Base-by-base conservation (phyloP, 2,329 filamentous ascomycete genomes). In the Truncatella angustata region DNA sequence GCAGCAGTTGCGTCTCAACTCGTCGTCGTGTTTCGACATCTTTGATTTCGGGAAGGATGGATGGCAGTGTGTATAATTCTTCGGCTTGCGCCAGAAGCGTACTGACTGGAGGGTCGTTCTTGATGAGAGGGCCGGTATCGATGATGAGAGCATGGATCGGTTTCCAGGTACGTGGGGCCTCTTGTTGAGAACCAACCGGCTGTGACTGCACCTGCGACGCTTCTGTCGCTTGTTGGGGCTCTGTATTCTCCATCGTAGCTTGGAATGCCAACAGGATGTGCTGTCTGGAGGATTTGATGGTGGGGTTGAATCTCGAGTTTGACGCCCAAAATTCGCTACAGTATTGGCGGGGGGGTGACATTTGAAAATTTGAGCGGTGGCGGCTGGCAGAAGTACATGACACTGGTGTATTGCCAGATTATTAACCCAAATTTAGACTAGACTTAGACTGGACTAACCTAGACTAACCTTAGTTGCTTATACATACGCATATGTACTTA, bases 61-160 rank as follows among this genome's bases (percentile, higher is more conserved):
- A 86, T 0, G 92, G 91, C 0, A 93, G 88, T 1, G 91, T 97
- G 63, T 91, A 84, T 37, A 97, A 79, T 54, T 80, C 76, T 63
- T 94, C 86, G 44, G 91, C 86, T 66, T 90, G 85, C 34, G 82
- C 80, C 48, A 96, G 76, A 10, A 99, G 83, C 0, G 88, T 90
- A 42, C 90, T 95, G 21, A 94, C 83, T 10, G 90, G 78, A 11
- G 93, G 91, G 58, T 94, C 87, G 73, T 97, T 97, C 67, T 93
- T 93, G 69, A 99, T 92, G 55, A 99, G 50, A 10, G 26, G 70
- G 53, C 34, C 56, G 47, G 23, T 52, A 24, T 51, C 49, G 39
- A 51, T 24, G 28, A 51, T 36, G 36, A 51, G 49, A n/a, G 26
- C 35, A 23, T 45, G 49, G 18, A 51, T 51, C 16, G 49, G 49